These are phyloP conservation scores for Cutaneotrichosporon sp. DNA, from an alignment of 1,284 basidiomycete species.

Conservation along the genomic window DNA sequence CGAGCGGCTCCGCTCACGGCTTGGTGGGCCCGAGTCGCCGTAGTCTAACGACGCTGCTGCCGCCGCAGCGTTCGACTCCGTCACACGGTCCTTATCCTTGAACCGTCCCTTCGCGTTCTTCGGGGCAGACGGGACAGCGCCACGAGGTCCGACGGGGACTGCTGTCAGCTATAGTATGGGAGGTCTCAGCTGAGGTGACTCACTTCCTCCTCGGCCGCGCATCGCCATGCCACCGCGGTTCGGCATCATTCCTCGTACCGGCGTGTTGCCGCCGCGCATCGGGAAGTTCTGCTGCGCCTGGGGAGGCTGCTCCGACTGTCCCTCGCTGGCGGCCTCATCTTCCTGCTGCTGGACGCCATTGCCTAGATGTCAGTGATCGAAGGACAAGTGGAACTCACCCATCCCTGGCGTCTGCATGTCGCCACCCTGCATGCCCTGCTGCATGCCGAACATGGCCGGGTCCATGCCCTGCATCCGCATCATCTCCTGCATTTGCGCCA, in stretches of 20 bases:
- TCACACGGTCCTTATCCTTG: constrained; percentile 49
- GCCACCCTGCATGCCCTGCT: constrained; percentile 23
- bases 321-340: constrained; percentile 10
- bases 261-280: constrained; percentile 4
- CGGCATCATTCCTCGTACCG: constrained; percentile 27
- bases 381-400: neutral
- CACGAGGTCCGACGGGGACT: constrained; percentile 46
- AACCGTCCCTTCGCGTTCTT: constrained; percentile 48
- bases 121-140: constrained; percentile 26
- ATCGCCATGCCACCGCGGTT: constrained; percentile 26
- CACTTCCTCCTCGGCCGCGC: constrained; percentile 42
- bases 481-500: constrained; percentile 42
- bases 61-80: constrained; percentile 27
- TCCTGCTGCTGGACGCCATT: constrained; percentile 6
- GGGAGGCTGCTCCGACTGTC: constrained; percentile 9
- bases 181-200: constrained; percentile 15
- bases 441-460: constrained; percentile 41
- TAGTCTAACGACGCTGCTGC: constrained; percentile 38
- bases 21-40: constrained; percentile 28
- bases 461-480: constrained; percentile 50
- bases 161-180: constrained; percentile 4
- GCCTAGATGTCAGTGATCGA: constrained; percentile 7
- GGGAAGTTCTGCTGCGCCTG: constrained; percentile 17
- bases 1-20: constrained; percentile 18
- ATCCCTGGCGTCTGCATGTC: constrained; percentile 2